Evolutionary conservation across 2,329 filamentous ascomycete species (phyloP).

Genomic region (Cladophialophora chaetospira): DNA sequence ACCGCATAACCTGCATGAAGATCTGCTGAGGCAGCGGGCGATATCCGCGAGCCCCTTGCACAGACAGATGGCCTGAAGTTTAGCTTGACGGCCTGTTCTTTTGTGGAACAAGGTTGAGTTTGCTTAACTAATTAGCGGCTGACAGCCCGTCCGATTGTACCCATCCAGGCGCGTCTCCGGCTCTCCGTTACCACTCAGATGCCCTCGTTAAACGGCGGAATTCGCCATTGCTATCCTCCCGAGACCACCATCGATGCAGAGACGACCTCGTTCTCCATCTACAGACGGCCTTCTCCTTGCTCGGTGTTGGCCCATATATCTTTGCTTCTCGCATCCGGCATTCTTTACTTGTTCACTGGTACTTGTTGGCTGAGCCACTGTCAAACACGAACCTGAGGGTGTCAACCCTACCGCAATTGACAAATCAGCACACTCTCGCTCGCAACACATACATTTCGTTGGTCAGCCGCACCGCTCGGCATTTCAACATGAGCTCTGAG

Average conservation of each 20-base stretch:
- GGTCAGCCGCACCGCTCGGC: not conserved
- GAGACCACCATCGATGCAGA: constrained; percentile 11
- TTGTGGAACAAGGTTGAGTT: not conserved
- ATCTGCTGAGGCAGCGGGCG: constrained; percentile 12
- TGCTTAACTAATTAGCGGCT: constrained; percentile 19
- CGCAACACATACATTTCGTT: not conserved
- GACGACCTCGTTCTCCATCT: constrained; percentile 6
- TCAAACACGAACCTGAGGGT: not conserved
- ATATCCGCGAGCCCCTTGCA: constrained; percentile 4
- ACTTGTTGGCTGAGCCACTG: not conserved
- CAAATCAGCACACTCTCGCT: not conserved
- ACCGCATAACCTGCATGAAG: constrained; percentile 8
- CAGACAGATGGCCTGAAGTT: constrained; percentile 9
- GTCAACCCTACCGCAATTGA: not conserved
- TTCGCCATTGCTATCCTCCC: constrained; percentile 11
- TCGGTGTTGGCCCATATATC: constrained; percentile 9
- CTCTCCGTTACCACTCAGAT: constrained; percentile 7
- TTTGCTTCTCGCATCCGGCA: constrained; percentile 1
- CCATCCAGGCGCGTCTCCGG: constrained; percentile 8
- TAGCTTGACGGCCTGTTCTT: constrained; percentile 9
- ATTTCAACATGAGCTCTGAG: constrained; percentile 9
- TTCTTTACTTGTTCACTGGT: not conserved
- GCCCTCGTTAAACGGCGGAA: constrained; percentile 10
- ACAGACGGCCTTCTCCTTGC: constrained; percentile 10
- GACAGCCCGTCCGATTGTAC: not conserved